Base-by-base conservation (phyloP, 2,329 filamentous ascomycete species). In the Grosmannia clavigera region DNA sequence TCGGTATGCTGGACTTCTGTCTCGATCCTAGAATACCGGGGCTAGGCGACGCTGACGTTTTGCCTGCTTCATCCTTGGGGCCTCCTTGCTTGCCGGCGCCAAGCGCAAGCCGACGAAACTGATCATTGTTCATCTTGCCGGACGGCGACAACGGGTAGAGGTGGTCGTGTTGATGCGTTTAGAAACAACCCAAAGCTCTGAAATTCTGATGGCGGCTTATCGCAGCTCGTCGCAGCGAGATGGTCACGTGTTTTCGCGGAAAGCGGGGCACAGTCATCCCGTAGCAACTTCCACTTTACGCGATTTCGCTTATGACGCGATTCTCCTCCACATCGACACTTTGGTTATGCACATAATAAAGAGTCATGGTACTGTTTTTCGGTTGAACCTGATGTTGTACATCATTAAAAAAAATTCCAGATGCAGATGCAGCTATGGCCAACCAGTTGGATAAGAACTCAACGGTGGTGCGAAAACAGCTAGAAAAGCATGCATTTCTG, bases 51-150 rank as follows among this genome's bases (percentile, higher is more conserved):
- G 68, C 71, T 19, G 80, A 76, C 56, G 75, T 69, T 64, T 75
- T 79, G 77, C 81, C 72, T 31, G 53, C 40, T 11, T 64, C 69
- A 72, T 73, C 63, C 27, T 61, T 61, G 33, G 53, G 22, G 19
- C 33, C 55, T 7, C 52, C 35, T 19, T 58, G 19, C 14, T 22
- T 61, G 66, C 72, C 61, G 63, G 66, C 59, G 50, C 72, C 72
- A 54, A 85, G 77, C 27, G 96, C 73, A 7, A 97, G 81, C 64
- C 87, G 87, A 59, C 94, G 87, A 69, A 99, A 99, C 68, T 96
- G 90, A 52, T 91, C 84, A 78, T 97, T 97, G 72, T 97, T 95
- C 94, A 99, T 97, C 6, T 58, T 59, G 12, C 59, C 29, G 40
- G 38, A 59, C 22, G 38, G 22, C n/a, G 58, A n/a, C 31, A 33